Evolutionary conservation across 148 eudicot species (phyloP), one percentile per base, ranked within the genome.

Genomic region (Selenicereus undatus): DNA sequence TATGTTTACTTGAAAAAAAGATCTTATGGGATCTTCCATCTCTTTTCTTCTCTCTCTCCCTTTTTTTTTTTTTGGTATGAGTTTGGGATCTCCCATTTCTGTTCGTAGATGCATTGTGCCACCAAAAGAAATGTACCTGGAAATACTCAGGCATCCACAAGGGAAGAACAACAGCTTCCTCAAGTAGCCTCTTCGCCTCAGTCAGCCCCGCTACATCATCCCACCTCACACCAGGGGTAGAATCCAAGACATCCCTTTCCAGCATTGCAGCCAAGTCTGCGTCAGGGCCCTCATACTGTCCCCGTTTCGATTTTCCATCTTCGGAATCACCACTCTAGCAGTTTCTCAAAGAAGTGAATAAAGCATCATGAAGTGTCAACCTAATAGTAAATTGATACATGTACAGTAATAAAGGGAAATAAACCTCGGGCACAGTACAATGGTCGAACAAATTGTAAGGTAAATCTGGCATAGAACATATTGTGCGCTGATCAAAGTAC

Each of bases 101-200:
- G 66, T n/a, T 42, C 14, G 52, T 48, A 48, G 12, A 48, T 48
- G 52, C 52, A 10, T 4, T 48, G 2, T 48, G 14, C 8, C 13
- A 48, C 52, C 79, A 74, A 58, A 56, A 48, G 43, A 80, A 21
- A 51, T 45, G 78, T 87, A 96, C 99, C 98, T 96, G 99, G 79
- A 96, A 96, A 88, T 96, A 96, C 78, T 96, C 99, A 26, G 99
- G 99, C 99, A 96, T 96, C 97, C 92, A 94, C 73, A 96, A 71
- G 60, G 99, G 99, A 86, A 96, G 97, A 77, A 96, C 99, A 85
- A 96, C 99, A 85, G 99, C 99, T 87, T 96, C 99, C 88, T 96
- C 99, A 48, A 96, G 91, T 86, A 96, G 97, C 81, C 98, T 89
- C 89, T 96, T 96, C 76, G 99, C 99, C 90, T 96, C 99, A 78